Evolutionary conservation across 768 basidiomycete species (phyloP), one percentile per base, ranked within the genome.

Genomic region (Gymnopilus dilepis): DNA sequence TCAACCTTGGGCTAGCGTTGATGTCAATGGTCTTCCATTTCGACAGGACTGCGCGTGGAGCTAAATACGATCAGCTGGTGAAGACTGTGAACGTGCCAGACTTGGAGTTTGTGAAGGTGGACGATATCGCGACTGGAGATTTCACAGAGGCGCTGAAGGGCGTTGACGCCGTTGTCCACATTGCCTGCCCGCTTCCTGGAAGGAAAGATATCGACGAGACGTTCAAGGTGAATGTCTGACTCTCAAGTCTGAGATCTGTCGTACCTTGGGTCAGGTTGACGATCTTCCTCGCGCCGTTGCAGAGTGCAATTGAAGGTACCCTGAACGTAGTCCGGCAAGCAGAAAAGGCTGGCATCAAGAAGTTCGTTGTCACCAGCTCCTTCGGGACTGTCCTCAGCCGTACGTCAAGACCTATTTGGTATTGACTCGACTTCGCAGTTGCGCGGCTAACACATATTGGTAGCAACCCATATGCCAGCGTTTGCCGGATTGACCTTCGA

Each of bases 111-210:
- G 63, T 69, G 17, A 43, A 63, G 28, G 65, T 78, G 45, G 68
- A 74, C 53, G 77, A 79, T 56, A 56, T 78, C 31, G 69, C 70
- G 15, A 71, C 64, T 15, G 70, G 71, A 42, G 70, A 74, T 54
- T 83, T 86, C 58, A 79, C 84, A 50, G 78, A 82, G 30, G 82
- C 82, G 1, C 77, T 86, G 55, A 77, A 82, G 60, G 76, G 74
- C 64, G 80, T 86, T 12, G 75, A 82, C 45, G 84, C 77, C 0
- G 76, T 87, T 26, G 73, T 78, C 3, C 84, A 85, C 67, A 73
- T 76, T 17, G 82, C 81, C 3, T 75, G 79, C 12, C 73, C 78
- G 6, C 64, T 79, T 15, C 69, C 76, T 3, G 74, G 74, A 21
- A 66, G 65, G 43, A 63, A 58, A 6, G 54, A 57, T 17, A 56